Percentiles rank a stretch among this genome's conserved stretches.
These are phyloP conservation scores for Gastrolobium villosum DNA, from an alignment of 306 rosid genomes.

Conservation along the genomic window DNA sequence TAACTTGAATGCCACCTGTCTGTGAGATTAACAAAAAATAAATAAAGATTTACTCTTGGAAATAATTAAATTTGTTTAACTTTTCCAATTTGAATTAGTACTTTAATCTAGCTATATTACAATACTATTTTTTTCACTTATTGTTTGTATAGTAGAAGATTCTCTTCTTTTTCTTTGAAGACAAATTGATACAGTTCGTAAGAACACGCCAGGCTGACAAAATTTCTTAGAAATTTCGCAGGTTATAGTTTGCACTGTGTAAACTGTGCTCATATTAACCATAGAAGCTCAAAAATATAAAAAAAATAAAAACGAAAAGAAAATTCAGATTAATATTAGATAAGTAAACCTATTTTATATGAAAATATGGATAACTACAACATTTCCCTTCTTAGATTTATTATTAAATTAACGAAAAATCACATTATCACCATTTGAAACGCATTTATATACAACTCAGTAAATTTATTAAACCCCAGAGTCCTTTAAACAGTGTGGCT, in stretches of 20 bases:
- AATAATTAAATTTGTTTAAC: too few species aligned
- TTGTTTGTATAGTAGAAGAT: background rate
- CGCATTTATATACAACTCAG: background rate
- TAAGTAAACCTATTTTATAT: background rate
- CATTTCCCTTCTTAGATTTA: background rate
- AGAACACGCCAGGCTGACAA: background rate
- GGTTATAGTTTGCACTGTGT: background rate
- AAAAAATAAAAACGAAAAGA: background rate
- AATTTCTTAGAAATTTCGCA: conserved; percentile 40
- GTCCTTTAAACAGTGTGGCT: background rate
- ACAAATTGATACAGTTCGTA: background rate
- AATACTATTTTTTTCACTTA: background rate
- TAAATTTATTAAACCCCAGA: background rate
- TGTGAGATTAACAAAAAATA: too few species aligned
- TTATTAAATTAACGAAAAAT: background rate
- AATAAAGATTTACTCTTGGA: too few species aligned
- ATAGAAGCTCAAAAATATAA: background rate
- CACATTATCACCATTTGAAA: background rate
- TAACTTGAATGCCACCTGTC: too few species aligned
- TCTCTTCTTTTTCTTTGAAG: conserved; percentile 13
- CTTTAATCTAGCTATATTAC: background rate
- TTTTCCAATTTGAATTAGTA: background rate
- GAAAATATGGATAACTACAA: background rate
- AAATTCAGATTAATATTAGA: background rate
- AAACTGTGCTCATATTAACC: background rate